A percentile compares a stretch with the other conserved stretches of the same genome.
Evolutionary conservation across 2,329 filamentous ascomycete species (phyloP).

Genomic region (Didymella exigua): DNA sequence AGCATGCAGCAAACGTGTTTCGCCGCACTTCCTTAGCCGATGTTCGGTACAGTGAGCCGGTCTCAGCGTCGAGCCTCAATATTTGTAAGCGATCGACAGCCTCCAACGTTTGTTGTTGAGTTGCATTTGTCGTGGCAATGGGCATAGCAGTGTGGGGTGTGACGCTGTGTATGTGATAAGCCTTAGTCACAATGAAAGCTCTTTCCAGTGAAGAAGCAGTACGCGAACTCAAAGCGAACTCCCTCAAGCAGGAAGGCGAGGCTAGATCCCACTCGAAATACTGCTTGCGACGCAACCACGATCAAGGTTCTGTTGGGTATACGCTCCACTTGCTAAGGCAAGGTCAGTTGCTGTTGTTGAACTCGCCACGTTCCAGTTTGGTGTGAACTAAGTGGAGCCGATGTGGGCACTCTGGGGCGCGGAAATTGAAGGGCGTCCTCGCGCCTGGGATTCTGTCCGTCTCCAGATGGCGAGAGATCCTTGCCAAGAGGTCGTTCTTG

Average conservation of each 20-base stretch:
- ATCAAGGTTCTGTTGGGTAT: conserved; percentile 12
- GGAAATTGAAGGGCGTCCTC: conserved; percentile 17
- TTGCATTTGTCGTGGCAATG: neutral
- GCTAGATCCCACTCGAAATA: conserved; percentile 3
- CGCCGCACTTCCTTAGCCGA: neutral
- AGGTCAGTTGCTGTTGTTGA: conserved; percentile 24
- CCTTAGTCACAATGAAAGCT: conserved; percentile 2
- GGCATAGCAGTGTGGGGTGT: neutral
- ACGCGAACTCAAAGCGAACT: neutral
- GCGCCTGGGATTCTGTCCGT: conserved; percentile 10
- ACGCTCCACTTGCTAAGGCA: conserved; percentile 10
- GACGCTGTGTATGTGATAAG: neutral
- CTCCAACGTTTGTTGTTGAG: neutral
- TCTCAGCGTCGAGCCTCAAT: neutral
- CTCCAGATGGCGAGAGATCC: neutral
- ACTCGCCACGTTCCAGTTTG: conserved; percentile 20
- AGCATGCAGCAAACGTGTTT: neutral
- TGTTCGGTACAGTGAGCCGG: neutral
- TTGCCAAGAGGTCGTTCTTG: neutral
- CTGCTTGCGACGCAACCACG: neutral
- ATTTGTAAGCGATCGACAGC: neutral
- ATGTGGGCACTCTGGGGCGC: conserved; percentile 20
- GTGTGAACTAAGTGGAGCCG: conserved; percentile 27
- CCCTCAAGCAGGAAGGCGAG: neutral
- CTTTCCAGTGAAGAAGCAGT: neutral